Conservation (phyloP, 768 basidiomycete species). For the Floccularia luteovirens region DNA sequence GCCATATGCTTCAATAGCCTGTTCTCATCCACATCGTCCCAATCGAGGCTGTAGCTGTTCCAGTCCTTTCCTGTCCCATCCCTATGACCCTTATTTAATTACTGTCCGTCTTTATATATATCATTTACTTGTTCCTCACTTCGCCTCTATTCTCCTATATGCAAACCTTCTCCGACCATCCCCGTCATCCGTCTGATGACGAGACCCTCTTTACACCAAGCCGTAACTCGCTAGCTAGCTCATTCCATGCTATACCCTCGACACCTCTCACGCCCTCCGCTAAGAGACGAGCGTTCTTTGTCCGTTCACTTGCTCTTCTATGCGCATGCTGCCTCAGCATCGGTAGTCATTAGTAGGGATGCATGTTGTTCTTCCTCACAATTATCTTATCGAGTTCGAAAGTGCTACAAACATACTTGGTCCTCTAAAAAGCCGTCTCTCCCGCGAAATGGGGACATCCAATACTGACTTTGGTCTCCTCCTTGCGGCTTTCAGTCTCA, state of each 20-base stretch:
- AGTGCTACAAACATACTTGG: conserved; percentile 73
- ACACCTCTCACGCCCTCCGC: background rate
- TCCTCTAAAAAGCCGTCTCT: conserved; percentile 65
- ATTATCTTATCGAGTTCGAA: background rate
- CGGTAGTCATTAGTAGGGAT: conserved; percentile 67
- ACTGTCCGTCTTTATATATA: background rate
- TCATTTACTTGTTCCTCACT: background rate
- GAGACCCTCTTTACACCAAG: background rate
- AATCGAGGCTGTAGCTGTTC: background rate
- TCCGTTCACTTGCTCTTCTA: conserved; percentile 54
- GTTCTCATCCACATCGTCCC: background rate
- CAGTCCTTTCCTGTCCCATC: background rate
- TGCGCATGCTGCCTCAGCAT: conserved; percentile 71
- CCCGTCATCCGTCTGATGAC: background rate
- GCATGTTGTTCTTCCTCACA: background rate
- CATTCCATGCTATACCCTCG: background rate
- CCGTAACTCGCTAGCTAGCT: background rate
- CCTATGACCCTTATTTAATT: background rate
- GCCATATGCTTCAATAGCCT: background rate
- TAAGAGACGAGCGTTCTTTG: conserved; percentile 25
- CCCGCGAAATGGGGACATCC: conserved; percentile 64
- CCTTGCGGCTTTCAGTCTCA: conserved; percentile 70
- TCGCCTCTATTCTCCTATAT: background rate
- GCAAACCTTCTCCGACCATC: background rate
- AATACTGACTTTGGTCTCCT: conserved; percentile 75